These are phyloP conservation scores for Erythrophleum ivorense DNA, from an alignment of 331 rosid species.

Conservation along the genomic window DNA sequence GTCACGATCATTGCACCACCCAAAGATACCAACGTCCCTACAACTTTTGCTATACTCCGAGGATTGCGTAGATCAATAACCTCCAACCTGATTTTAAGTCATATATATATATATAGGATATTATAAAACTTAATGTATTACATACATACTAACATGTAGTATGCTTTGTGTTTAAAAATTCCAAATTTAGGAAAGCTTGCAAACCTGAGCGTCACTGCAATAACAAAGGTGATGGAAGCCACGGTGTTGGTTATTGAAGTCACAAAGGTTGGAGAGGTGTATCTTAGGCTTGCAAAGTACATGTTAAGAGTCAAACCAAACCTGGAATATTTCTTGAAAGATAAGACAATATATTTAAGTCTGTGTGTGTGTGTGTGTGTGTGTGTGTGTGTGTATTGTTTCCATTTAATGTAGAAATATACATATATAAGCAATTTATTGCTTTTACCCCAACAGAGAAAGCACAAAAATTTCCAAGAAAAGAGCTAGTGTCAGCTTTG, in stretches of 20 bases:
- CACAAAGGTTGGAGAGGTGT: conserved; percentile 77
- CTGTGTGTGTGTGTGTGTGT: background rate
- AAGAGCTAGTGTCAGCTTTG: conserved; percentile 66
- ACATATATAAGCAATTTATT: too few relatives aligned
- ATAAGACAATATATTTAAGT: background rate
- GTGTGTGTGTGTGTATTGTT: too few relatives aligned
- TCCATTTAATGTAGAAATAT: background rate
- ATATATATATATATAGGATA: too few relatives aligned
- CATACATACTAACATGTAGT: too few relatives aligned
- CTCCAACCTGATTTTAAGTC: background rate
- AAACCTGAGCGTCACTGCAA: conserved; percentile 69
- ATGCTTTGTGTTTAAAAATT: background rate
- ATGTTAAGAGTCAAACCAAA: conserved; percentile 55
- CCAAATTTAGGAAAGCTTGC: background rate
- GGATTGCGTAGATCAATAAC: background rate
- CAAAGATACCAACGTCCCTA: background rate
- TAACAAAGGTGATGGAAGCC: conserved; percentile 68
- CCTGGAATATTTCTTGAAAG: conserved; percentile 46
- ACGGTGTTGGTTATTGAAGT: conserved; percentile 66
- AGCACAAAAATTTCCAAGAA: conserved; percentile 75
- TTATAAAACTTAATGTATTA: too few relatives aligned
- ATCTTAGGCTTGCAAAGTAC: conserved; percentile 79
- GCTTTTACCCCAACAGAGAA: conserved; percentile 70
- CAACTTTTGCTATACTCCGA: background rate
- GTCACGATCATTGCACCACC: background rate